Conservation (phyloP, 768 basidiomycete genomes). For the Phanerodontia chrysosporium region DNA sequence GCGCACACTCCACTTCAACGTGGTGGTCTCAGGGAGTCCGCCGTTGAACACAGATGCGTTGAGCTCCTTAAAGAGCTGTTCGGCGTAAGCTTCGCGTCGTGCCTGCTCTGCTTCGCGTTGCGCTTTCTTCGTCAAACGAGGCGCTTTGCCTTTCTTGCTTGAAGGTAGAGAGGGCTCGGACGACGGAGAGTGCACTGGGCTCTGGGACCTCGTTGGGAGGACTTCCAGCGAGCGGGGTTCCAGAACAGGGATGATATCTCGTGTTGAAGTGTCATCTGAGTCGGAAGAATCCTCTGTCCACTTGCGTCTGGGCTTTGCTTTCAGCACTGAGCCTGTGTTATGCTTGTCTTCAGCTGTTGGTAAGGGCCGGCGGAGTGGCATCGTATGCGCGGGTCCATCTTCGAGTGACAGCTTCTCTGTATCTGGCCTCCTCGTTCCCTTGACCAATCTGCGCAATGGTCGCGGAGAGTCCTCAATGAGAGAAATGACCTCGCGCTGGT, state of each 20-base stretch:
- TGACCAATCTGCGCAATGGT: not conserved
- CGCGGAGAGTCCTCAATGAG: not conserved
- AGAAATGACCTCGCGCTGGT: slow-evolving; percentile 4
- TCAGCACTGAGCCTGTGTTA: not conserved
- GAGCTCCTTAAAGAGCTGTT: slow-evolving; percentile 54
- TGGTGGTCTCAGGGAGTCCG: slow-evolving; percentile 49
- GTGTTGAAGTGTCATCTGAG: too few species aligned
- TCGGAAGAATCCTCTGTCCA: not conserved
- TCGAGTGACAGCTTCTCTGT: not conserved
- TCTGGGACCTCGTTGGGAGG: not conserved
- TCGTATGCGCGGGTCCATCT: not conserved
- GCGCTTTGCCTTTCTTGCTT: slow-evolving; percentile 13
- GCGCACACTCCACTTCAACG: slow-evolving; percentile 64
- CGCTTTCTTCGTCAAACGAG: slow-evolving; percentile 37
- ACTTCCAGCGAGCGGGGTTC: too few species aligned
- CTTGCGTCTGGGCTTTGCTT: not conserved
- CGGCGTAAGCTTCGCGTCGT: slow-evolving; percentile 48
- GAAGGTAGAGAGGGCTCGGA: not conserved
- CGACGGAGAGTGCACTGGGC: not conserved
- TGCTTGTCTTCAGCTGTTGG: not conserved
- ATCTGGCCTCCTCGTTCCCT: not conserved
- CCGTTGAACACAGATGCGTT: slow-evolving; percentile 54
- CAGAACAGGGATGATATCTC: too few species aligned
- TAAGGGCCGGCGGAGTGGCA: not conserved
- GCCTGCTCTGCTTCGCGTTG: slow-evolving; percentile 38